A percentile compares a stretch with the other conserved stretches of the same genome.
Evolutionary conservation across 108 stramenopile species (phyloP).

Genomic region (Cylindrotheca closterium): DNA sequence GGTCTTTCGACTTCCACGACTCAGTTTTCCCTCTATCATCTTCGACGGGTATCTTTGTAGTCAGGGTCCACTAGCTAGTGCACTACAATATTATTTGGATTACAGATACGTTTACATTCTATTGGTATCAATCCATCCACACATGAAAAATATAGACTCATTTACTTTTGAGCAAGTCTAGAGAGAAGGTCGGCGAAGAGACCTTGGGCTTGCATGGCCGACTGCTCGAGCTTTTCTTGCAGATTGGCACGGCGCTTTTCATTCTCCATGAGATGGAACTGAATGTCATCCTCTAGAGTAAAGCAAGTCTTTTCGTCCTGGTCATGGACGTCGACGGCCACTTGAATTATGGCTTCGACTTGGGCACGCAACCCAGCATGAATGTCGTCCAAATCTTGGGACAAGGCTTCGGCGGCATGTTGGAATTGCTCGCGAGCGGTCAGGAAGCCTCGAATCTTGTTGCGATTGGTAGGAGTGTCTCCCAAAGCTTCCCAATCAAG

Average conservation of each 20-base stretch:
- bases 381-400: constrained; percentile 16
- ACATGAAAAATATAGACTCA: no score
- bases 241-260: constrained; percentile 14
- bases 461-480: neutral
- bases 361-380: constrained; percentile 18
- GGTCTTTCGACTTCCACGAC: no score
- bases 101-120: no score
- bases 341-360: constrained; percentile 16
- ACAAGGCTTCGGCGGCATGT: constrained; percentile 7
- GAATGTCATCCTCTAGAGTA: constrained; percentile 25
- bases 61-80: no score
- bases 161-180: constrained; percentile 9
- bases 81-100: no score
- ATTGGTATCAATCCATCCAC: no score
- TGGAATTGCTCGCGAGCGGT: constrained; percentile 12
- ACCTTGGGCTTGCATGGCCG: constrained; percentile 17
- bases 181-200: constrained; percentile 20
- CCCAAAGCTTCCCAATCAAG: constrained; percentile 17
- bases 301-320: constrained; percentile 1
- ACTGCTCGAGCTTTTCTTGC: constrained; percentile 17
- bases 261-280: constrained; percentile 21
- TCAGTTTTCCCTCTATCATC: no score
- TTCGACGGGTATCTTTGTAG: no score
- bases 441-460: constrained; percentile 10
- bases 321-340: constrained; percentile 5